These are phyloP conservation scores for Rugosomyces carneus DNA, from an alignment of 1,284 basidiomycete species.

Conservation along the genomic window DNA sequence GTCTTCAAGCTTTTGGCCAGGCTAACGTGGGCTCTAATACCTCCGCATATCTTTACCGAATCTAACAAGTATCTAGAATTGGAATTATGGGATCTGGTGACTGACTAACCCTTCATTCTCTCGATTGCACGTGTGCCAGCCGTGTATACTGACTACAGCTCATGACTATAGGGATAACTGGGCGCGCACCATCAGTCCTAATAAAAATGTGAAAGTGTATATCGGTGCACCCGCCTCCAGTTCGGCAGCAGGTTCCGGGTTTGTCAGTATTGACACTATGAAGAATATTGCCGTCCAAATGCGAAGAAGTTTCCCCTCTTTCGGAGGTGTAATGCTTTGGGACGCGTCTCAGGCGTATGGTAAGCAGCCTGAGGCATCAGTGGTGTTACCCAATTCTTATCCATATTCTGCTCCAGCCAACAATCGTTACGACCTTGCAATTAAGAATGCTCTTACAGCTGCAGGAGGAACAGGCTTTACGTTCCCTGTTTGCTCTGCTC, in stretches of 20 bases:
- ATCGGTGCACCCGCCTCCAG: conserved; percentile 55
- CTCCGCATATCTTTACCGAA: not conserved
- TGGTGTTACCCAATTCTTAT: not conserved
- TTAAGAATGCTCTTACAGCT: conserved; percentile 54
- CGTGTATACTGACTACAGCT: conserved; percentile 22
- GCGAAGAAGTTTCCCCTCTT: conserved; percentile 60
- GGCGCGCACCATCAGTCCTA: conserved; percentile 49
- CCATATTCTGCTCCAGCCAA: conserved; percentile 36
- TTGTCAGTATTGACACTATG: conserved; percentile 41
- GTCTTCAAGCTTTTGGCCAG: conserved; percentile 35
- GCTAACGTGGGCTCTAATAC: conserved; percentile 29
- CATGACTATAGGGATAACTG: conserved; percentile 45
- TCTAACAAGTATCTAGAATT: conserved; percentile 14
- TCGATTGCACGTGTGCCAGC: conserved; percentile 2
- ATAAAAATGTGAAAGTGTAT: conserved; percentile 56
- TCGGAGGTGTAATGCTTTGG: conserved; percentile 72
- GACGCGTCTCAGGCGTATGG: conserved; percentile 65
- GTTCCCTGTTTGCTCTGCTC: conserved; percentile 54
- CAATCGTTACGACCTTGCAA: conserved; percentile 50
- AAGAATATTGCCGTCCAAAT: conserved; percentile 46
- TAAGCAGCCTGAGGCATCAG: conserved; percentile 21
- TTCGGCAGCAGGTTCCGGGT: conserved; percentile 54
- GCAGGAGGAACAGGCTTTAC: conserved; percentile 64
- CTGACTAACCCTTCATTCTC: not conserved
- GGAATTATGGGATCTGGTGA: conserved; percentile 23